phyloP scores from a whole-genome alignment of 495 filamentous ascomycete species.

The Trichoderma erinaceum region DNA sequence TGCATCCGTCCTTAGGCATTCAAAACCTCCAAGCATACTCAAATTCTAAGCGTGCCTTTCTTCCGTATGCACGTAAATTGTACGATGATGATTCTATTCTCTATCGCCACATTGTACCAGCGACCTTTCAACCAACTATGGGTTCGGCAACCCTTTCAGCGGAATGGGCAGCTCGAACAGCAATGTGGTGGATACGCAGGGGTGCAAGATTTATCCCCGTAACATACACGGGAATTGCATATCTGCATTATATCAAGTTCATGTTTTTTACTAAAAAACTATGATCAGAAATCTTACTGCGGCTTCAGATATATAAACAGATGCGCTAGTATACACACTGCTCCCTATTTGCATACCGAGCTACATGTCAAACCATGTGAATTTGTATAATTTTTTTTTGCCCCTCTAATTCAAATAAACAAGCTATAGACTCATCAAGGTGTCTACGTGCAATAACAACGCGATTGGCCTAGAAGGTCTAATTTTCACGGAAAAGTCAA shows the following conservation, averaged over 20 bases:
- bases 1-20: background rate
- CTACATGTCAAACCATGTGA: no score
- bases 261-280: background rate
- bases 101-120: background rate
- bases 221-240: background rate
- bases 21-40: background rate
- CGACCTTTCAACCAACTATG: background rate
- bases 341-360: no score
- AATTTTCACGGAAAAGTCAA: no score
- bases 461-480: no score
- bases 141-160: background rate
- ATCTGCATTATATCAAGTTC: background rate
- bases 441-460: no score
- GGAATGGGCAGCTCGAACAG: background rate
- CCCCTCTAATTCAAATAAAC: no score
- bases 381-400: no score
- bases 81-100: background rate
- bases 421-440: no score
- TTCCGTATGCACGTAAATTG: background rate
- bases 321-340: no score
- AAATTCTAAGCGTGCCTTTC: background rate
- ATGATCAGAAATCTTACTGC: no score
- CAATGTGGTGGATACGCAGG: background rate
- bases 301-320: no score
- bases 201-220: background rate